phyloP scores from a whole-genome alignment of 768 basidiomycete genomes.

The Astraeus odoratus region DNA sequence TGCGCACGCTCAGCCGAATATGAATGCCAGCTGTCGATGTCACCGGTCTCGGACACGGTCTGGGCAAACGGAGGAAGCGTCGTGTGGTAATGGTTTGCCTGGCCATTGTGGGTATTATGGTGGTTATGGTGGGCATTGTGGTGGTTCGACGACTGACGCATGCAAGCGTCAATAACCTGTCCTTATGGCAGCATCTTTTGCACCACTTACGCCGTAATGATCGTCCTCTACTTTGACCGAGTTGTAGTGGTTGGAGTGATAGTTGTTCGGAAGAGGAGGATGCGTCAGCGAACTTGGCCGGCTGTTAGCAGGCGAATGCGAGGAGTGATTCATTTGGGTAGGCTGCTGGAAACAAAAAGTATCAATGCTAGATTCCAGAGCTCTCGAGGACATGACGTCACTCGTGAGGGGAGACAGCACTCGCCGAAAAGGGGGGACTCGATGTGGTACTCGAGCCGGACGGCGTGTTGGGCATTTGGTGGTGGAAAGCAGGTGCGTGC shows the following conservation, averaged over 20 bases:
- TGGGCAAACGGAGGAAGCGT: slow-evolving; percentile 44
- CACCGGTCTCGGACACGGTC: slow-evolving; percentile 30
- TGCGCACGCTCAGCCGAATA: slow-evolving; percentile 61
- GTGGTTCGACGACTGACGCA: slow-evolving; percentile 21
- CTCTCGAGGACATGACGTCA: slow-evolving; percentile 22
- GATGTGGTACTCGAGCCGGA: slow-evolving; percentile 68
- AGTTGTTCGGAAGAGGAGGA: slow-evolving; percentile 33
- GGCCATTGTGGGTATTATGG: slow-evolving; percentile 24
- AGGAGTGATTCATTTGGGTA: slow-evolving; percentile 55
- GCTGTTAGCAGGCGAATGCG: slow-evolving; percentile 45
- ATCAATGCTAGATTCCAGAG: slow-evolving; percentile 51
- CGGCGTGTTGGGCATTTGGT: slow-evolving; percentile 59
- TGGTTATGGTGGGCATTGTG: slow-evolving; percentile 29
- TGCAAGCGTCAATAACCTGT: not conserved
- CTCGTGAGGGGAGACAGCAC: slow-evolving; percentile 44
- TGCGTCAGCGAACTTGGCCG: slow-evolving; percentile 36
- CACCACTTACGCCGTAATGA: slow-evolving; percentile 40
- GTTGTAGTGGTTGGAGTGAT: slow-evolving; percentile 42
- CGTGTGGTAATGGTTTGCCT: slow-evolving; percentile 34
- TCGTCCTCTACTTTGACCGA: slow-evolving; percentile 68
- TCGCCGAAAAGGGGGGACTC: slow-evolving; percentile 83
- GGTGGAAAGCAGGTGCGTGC: slow-evolving; percentile 49
- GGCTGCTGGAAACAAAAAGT: slow-evolving; percentile 48
- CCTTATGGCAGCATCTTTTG: slow-evolving; percentile 4
- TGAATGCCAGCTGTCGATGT: slow-evolving; percentile 50